These are phyloP conservation scores for Naganishia liquefaciens DNA, from an alignment of 1,284 basidiomycete species.

Conservation along the genomic window DNA sequence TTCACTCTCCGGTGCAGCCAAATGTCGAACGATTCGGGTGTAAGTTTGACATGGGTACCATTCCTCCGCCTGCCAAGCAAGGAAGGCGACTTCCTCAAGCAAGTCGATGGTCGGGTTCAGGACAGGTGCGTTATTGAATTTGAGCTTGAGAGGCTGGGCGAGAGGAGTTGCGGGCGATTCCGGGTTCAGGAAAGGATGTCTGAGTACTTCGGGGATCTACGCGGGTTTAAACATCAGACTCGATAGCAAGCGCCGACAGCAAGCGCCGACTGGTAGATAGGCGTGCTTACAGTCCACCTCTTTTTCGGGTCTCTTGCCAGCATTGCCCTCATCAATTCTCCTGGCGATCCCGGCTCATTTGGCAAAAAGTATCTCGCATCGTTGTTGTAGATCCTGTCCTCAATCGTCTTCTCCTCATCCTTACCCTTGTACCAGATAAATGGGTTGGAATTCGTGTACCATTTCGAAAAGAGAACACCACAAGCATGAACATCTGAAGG, in stretches of 20 bases:
- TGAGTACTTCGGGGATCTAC: conserved; percentile 47
- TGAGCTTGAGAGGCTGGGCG: conserved; percentile 34
- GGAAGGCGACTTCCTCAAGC: conserved; percentile 47
- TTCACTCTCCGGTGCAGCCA: conserved; percentile 35
- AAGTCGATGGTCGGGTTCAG: conserved; percentile 35
- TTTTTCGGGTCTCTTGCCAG: conserved; percentile 39
- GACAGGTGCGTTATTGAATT: conserved; percentile 34
- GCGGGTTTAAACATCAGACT: no score
- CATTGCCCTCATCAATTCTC: conserved; percentile 45
- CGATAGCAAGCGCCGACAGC: background rate
- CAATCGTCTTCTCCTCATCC: conserved; percentile 36
- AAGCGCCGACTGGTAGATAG: background rate
- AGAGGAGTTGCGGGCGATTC: conserved; percentile 35
- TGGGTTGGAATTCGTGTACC: conserved; percentile 45
- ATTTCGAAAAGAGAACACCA: conserved; percentile 47
- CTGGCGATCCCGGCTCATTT: conserved; percentile 26
- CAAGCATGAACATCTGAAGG: conserved; percentile 51
- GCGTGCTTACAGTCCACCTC: conserved; percentile 44
- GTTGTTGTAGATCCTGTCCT: conserved; percentile 38
- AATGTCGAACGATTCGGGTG: conserved; percentile 36
- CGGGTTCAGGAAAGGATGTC: conserved; percentile 43
- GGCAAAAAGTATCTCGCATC: conserved; percentile 36
- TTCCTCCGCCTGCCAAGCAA: conserved; percentile 41
- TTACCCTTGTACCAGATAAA: conserved; percentile 37
- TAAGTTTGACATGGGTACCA: conserved; percentile 44